Evolutionary conservation across 306 rosid genomes (phyloP).

Genomic region (Medicago truncatula): DNA sequence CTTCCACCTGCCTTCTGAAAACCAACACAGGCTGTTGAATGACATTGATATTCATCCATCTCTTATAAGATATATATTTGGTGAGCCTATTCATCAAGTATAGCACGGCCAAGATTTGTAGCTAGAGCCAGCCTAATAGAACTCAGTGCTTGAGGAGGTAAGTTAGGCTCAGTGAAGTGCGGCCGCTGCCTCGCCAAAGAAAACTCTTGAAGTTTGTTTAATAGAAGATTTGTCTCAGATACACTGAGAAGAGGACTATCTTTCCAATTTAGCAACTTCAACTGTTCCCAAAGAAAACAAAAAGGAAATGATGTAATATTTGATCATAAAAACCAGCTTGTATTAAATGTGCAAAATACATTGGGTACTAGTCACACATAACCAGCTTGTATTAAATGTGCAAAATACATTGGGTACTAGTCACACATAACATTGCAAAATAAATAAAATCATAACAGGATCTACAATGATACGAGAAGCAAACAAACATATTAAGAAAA

Average conservation of each 20-base stretch:
- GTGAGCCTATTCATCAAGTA: constrained; percentile 68
- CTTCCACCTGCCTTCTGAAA: constrained; percentile 8
- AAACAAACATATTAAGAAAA: background rate
- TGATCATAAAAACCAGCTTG: background rate
- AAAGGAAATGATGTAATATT: constrained; percentile 20
- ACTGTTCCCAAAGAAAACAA: constrained; percentile 56
- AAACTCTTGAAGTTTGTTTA: constrained; percentile 85
- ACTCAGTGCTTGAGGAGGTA: constrained; percentile 65
- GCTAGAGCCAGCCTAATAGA: constrained; percentile 88
- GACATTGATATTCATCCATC: constrained; percentile 10
- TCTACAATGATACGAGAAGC: background rate
- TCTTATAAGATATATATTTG: background rate
- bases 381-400: constrained; percentile 1
- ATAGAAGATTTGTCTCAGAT: constrained; percentile 75
- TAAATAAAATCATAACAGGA: constrained; percentile 21
- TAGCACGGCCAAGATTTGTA: constrained; percentile 84
- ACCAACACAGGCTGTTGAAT: background rate
- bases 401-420: background rate
- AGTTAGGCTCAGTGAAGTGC: constrained; percentile 58
- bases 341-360: constrained; percentile 10
- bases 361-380: too few species aligned
- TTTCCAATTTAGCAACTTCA: constrained; percentile 80
- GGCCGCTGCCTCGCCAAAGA: constrained; percentile 77
- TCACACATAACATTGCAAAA: background rate
- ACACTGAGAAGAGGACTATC: constrained; percentile 77